These are phyloP conservation scores for Aspergillus pseudonomiae DNA, from an alignment of 2,329 filamentous ascomycete genomes.

Conservation along the genomic window DNA sequence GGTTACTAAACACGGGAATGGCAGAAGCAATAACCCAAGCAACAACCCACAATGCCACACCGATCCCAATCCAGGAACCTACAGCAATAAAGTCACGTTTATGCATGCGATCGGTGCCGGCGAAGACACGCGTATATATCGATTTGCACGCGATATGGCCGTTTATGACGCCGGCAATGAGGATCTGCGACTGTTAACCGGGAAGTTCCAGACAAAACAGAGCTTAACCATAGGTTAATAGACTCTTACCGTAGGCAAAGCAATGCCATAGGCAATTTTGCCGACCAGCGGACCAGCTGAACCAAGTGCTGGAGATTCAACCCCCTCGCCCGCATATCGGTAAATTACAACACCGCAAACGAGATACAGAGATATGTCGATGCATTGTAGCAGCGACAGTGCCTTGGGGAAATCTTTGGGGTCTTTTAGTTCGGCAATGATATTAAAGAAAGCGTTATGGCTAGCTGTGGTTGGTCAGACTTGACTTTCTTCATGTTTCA, in stretches of 20 bases:
- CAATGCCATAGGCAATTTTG: constrained; percentile 67
- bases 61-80: constrained; percentile 60
- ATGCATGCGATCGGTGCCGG: constrained; percentile 56
- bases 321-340: constrained; percentile 61
- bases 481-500: background rate
- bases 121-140: constrained; percentile 64
- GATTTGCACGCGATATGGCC: constrained; percentile 67
- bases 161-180: constrained; percentile 70
- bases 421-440: constrained; percentile 64
- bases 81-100: constrained; percentile 52
- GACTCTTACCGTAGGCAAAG: constrained; percentile 58
- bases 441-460: constrained; percentile 66
- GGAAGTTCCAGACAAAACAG: background rate
- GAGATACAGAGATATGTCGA: constrained; percentile 64
- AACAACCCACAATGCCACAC: constrained; percentile 57
- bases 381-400: constrained; percentile 61
- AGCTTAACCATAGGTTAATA: background rate
- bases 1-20: constrained; percentile 67
- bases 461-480: constrained; percentile 40
- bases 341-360: constrained; percentile 70
- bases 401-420: constrained; percentile 63
- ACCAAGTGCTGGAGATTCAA: constrained; percentile 66
- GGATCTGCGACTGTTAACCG: constrained; percentile 45
- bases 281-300: constrained; percentile 58
- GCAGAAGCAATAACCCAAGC: constrained; percentile 69